Base-by-base conservation (phyloP, 2,329 filamentous ascomycete species). In the Ophiobolus disseminans region DNA sequence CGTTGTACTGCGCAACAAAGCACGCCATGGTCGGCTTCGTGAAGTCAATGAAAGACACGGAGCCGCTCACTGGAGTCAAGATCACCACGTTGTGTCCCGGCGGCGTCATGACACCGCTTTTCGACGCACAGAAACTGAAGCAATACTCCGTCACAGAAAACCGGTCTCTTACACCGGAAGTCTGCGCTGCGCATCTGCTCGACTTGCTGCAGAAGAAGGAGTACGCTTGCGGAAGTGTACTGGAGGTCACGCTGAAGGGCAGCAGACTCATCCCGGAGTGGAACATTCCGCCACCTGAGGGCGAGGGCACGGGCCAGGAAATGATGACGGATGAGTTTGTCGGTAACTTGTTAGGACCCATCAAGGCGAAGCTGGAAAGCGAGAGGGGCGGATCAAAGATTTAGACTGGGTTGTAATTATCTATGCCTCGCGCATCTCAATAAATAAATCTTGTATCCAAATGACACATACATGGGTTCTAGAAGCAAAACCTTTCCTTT, bases 11-110 rank as follows among this genome's bases (percentile, higher is more conserved):
- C 31, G 66, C 66, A 10, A 69, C 64, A 0, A 69, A 70, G 38
- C 66, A 70, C 35, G 65, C 66, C 10, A 55, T 70, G 6, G 55
- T 69, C 6, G 65, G 66, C 31, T 70, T 69, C 38, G 60, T 66
- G 16, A 69, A 70, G 45, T 66, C 57, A 2, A 48, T 70, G 38
- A 60, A 52, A 34, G 39, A 54, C 23, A 62, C 51, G 3, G 66
- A 70, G 21, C 20, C 55, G 9, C 41, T 69, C 19, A 69, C 65
- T 2, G 63, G 64, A 26, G 62, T 70, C 31, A 70, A 69, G 34
- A 36, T 70, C 8, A 69, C 66, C 1, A 55, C 60, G 0, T 58
- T 70, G 9, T 68, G 64, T n/a, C 65, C 66, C 3, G 62, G 45
- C 0, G 45, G 53, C 0, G 66, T 70, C 16, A 39, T 60, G 9